Evolutionary conservation across 1,139 yeast genomes (phyloP), one percentile per base, ranked within the genome.

Genomic region (Debaryomyces subglobosus): DNA sequence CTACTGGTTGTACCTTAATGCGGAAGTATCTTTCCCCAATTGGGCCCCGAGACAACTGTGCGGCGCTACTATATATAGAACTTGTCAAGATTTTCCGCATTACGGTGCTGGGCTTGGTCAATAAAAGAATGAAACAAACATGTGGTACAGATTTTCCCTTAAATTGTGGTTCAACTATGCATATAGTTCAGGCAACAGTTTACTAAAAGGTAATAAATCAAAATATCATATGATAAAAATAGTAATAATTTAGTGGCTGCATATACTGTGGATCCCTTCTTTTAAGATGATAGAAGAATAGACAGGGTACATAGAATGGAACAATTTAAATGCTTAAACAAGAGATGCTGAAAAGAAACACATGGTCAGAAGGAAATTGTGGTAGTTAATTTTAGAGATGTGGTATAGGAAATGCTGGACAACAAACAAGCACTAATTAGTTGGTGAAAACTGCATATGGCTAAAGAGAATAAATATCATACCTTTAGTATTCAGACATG

Each of bases 1-100:
- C 25, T 20, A n/a, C 16, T 35, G 38, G 38, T 21, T 35, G 38
- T 35, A 35, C 25, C 38, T 35, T 5, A 35, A 35, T 35, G 23
- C 15, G 38, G 38, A 18, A 35, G 38, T 16, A n/a, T 10, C 12
- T 35, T 35, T 35, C 38, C 38, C 25, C 23, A 35, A 35, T 35
- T 35, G 38, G 25, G 25, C 13, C 24, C 15, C 25, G 38, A 20
- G 25, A 10, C 25, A 35, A 12, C 21, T 2, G 25, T 35, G 38
- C 38, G 38, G 38, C 38, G 38, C 15, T 1, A 6, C 38, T 20
- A 35, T 35, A 20, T 10, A 35, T 35, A 35, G 4, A 18, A 7
- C 10, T 12, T 9, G 37, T 16, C 10, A 18, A 20, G 25, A 20
- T 34, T 34, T 34, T 34, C 25, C 38, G 6, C 20, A n/a, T 12